These are phyloP conservation scores for Solanum medicagineum DNA, from an alignment of 257 asterid species.

Conservation along the genomic window DNA sequence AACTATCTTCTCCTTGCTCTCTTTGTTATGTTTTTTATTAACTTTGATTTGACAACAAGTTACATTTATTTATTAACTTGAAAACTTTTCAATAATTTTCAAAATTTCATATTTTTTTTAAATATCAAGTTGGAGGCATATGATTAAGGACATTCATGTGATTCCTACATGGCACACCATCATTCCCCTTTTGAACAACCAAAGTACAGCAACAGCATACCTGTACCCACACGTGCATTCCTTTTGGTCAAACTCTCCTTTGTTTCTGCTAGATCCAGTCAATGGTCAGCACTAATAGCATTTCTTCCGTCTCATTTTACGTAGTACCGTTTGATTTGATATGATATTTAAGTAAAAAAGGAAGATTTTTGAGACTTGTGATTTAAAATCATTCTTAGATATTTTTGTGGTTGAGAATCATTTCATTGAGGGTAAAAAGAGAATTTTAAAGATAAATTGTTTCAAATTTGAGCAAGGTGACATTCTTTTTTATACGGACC, in stretches of 20 bases:
- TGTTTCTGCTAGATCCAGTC: slow-evolving; percentile 12
- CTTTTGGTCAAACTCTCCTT: slow-evolving; percentile 18
- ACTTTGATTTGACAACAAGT: not conserved
- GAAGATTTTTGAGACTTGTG: fast-evolving
- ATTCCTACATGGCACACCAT: slow-evolving; percentile 33
- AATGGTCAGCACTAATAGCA: not conserved
- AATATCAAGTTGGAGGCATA: slow-evolving; percentile 17
- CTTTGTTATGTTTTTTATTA: not conserved
- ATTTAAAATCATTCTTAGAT: too few species aligned
- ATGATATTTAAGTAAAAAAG: too few species aligned
- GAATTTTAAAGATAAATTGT: too few species aligned
- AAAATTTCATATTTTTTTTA: not conserved
- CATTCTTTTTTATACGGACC: too few species aligned
- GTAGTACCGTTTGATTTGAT: fast-evolving
- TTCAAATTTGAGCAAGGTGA: too few species aligned
- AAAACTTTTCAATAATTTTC: not conserved
- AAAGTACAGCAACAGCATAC: slow-evolving; percentile 33
- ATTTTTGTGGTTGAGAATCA: too few species aligned
- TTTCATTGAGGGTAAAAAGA: too few species aligned
- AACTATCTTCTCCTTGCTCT: not conserved
- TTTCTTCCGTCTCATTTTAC: too few species aligned
- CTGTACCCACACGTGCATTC: slow-evolving; percentile 27
- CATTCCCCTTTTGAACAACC: slow-evolving; percentile 19
- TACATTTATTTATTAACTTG: not conserved
- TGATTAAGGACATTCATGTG: slow-evolving; percentile 34